phyloP scores from a whole-genome alignment of 768 basidiomycete genomes.

The Boletus rubescentipes region DNA sequence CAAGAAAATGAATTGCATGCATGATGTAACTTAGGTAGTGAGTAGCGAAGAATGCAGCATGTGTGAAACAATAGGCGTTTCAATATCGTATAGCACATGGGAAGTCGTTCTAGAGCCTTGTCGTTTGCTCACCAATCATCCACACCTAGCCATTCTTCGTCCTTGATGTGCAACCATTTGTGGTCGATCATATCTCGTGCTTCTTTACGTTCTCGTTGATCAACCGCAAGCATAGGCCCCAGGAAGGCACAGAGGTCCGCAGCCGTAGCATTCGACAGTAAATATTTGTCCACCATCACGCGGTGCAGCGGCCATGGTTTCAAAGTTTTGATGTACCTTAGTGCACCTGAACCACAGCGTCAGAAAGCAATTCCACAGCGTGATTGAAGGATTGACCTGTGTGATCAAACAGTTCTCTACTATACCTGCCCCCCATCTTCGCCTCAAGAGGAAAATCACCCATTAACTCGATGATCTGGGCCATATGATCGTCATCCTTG shows the following conservation, averaged over 20 bases:
- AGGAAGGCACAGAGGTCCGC: constrained; percentile 62
- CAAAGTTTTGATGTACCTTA: constrained; percentile 72
- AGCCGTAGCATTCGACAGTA: constrained; percentile 61
- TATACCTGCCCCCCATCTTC: constrained; percentile 84
- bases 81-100: constrained; percentile 3
- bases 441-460: constrained; percentile 73
- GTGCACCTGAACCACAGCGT: constrained; percentile 42
- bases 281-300: constrained; percentile 90
- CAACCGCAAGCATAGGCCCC: constrained; percentile 71
- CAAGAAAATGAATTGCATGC: constrained; percentile 6
- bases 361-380: not conserved
- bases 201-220: constrained; percentile 64
- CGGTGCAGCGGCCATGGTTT: constrained; percentile 81
- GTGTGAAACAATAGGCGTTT: not conserved
- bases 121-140: constrained; percentile 32
- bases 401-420: constrained; percentile 81
- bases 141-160: constrained; percentile 28
- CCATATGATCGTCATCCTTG: constrained; percentile 96
- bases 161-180: constrained; percentile 59
- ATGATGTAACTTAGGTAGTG: not conserved
- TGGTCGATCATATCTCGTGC: constrained; percentile 77
- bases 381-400: constrained; percentile 44
- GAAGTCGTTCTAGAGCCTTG: constrained; percentile 2
- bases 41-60: constrained; percentile 6
- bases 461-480: constrained; percentile 89